Conservation (phyloP, 176 grass and related monocot species). For the Ananas comosus region DNA sequence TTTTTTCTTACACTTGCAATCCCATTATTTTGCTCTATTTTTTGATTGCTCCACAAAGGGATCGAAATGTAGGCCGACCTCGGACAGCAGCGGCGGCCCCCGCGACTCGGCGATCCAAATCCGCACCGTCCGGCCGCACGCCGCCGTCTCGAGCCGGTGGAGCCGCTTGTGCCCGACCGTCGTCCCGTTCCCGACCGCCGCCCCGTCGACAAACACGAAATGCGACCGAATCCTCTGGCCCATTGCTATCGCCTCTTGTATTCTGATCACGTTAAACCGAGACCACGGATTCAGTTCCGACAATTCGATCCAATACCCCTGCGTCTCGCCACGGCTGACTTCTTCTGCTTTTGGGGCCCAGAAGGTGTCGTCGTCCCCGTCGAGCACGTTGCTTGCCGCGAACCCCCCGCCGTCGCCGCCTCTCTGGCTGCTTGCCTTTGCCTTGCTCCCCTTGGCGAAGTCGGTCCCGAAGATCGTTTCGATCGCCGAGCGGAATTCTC, state of each 20-base stretch:
- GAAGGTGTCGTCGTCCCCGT: constrained; percentile 57
- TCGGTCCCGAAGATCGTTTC: constrained; percentile 44
- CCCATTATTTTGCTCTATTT: not conserved
- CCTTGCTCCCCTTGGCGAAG: constrained; percentile 47
- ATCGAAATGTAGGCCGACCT: constrained; percentile 72
- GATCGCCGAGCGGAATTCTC: constrained; percentile 57
- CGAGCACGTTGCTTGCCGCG: constrained; percentile 46
- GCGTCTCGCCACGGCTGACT: not conserved
- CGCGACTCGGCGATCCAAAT: constrained; percentile 42
- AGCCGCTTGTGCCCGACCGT: constrained; percentile 90
- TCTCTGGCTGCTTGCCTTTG: constrained; percentile 60
- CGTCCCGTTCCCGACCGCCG: constrained; percentile 34
- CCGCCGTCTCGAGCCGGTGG: constrained; percentile 44
- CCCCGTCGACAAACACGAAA: constrained; percentile 49
- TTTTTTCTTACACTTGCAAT: not conserved
- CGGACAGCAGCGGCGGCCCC: constrained; percentile 50
- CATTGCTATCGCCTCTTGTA: constrained; percentile 68
- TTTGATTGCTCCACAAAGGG: constrained; percentile 23
- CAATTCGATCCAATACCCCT: constrained; percentile 78
- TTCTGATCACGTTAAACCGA: constrained; percentile 66
- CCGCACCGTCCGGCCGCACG: constrained; percentile 40
- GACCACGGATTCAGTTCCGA: not conserved
- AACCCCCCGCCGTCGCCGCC: constrained; percentile 31
- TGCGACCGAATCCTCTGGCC: constrained; percentile 72
- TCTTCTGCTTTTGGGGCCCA: constrained; percentile 38